phyloP scores from a whole-genome alignment of 2,329 filamentous ascomycete genomes.

The Colletotrichum acutatum region DNA sequence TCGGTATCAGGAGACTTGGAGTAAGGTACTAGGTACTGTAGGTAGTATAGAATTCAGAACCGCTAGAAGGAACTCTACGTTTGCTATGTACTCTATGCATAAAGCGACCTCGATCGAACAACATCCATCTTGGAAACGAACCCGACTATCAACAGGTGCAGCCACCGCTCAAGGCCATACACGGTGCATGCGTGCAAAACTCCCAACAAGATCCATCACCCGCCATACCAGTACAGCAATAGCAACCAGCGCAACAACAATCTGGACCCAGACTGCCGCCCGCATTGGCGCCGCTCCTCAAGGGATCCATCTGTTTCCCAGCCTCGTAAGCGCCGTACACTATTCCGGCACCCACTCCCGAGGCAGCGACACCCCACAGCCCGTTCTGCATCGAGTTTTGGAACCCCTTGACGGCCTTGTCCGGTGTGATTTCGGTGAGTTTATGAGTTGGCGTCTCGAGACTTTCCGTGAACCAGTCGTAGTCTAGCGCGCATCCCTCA shows the following conservation, averaged over 20 bases:
- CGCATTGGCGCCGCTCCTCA: neutral
- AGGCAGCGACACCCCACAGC: neutral
- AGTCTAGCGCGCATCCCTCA: neutral
- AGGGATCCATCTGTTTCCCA: neutral
- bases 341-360: neutral
- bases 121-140: neutral
- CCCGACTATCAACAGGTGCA: neutral
- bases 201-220: neutral
- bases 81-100: neutral
- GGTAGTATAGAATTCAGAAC: neutral
- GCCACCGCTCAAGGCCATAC: neutral
- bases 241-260: neutral
- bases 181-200: neutral
- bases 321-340: neutral
- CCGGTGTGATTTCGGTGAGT: neutral
- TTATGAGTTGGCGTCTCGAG: neutral
- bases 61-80: neutral
- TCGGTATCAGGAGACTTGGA: accelerated
- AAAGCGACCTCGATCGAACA: neutral
- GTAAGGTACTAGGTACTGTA: neutral
- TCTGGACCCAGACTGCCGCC: neutral
- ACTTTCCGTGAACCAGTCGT: neutral
- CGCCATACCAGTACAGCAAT: neutral
- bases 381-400: neutral
- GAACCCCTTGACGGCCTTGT: neutral